Conservation (phyloP, 768 basidiomycete species). For the Suillus paluster region DNA sequence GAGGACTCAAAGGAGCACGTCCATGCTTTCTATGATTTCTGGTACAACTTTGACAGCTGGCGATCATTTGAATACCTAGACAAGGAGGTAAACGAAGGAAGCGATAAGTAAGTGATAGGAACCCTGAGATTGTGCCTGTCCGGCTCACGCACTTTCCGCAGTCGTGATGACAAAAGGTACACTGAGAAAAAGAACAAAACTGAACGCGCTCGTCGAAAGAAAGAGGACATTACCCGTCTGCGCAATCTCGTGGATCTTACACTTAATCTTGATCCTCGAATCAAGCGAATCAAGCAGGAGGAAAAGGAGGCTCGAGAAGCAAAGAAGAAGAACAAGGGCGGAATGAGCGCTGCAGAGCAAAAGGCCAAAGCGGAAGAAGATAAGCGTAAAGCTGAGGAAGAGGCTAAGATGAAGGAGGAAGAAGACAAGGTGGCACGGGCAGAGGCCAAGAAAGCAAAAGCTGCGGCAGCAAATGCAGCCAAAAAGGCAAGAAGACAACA, state of each 20-base stretch:
- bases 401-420: slow-evolving; percentile 80
- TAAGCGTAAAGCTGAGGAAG: slow-evolving; percentile 70
- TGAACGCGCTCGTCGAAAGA: slow-evolving; percentile 94
- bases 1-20: slow-evolving; percentile 81
- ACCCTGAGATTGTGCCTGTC: not conserved
- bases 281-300: slow-evolving; percentile 95
- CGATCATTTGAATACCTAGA: slow-evolving; percentile 96
- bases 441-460: slow-evolving; percentile 84
- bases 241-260: slow-evolving; percentile 87
- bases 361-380: slow-evolving; percentile 57
- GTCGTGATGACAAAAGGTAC: slow-evolving; percentile 98
- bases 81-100: slow-evolving; percentile 98
- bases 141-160: slow-evolving; percentile 35
- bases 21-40: slow-evolving; percentile 96
- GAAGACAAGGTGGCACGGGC: slow-evolving; percentile 76
- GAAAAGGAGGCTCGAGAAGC: slow-evolving; percentile 94
- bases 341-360: slow-evolving; percentile 45
- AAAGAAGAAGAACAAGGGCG: slow-evolving; percentile 72
- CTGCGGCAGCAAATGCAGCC: slow-evolving; percentile 85
- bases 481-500: slow-evolving; percentile 83
- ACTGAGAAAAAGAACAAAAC: slow-evolving; percentile 99
- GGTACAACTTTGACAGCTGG: slow-evolving; percentile 99
- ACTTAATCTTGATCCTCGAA: slow-evolving; percentile 86
- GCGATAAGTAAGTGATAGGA: slow-evolving; percentile 71
- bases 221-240: slow-evolving; percentile 93